Evolutionary conservation across 2,329 filamentous ascomycete species (phyloP).

Genomic region (Cladobotryum mycophilum): DNA sequence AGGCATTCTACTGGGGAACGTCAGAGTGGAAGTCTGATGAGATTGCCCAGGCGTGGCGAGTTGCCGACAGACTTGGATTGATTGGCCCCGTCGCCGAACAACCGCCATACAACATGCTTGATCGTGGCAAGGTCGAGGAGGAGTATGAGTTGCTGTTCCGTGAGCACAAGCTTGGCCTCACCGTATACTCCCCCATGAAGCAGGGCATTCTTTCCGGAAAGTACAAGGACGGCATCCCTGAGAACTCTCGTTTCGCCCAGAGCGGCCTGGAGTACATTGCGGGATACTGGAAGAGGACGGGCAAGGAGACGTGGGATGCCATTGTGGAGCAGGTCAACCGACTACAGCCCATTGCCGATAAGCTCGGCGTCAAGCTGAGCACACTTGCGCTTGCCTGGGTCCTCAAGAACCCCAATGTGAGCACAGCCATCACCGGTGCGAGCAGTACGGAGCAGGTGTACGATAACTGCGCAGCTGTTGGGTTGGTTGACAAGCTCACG

Average conservation of each 20-base stretch:
- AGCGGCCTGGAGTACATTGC: conserved; percentile 51
- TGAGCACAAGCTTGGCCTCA: conserved; percentile 54
- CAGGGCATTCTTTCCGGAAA: conserved; percentile 59
- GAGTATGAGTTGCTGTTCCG: conserved; percentile 57
- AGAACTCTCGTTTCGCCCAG: conserved; percentile 51
- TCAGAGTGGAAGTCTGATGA: conserved; percentile 62
- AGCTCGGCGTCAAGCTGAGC: conserved; percentile 52
- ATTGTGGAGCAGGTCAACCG: conserved; percentile 54
- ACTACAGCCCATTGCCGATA: conserved; percentile 57
- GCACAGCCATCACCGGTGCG: conserved; percentile 55
- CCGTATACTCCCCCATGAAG: conserved; percentile 54
- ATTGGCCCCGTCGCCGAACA: conserved; percentile 62
- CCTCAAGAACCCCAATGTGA: conserved; percentile 55
- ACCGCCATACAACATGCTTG: conserved; percentile 59
- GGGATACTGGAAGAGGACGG: conserved; percentile 45
- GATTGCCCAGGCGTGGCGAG: conserved; percentile 56
- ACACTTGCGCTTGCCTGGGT: conserved; percentile 57
- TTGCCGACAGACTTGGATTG: conserved; percentile 54
- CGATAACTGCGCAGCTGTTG: conserved; percentile 51
- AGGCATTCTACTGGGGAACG: conserved; percentile 66
- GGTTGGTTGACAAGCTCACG: conserved; percentile 49
- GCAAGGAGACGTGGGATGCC: conserved; percentile 47
- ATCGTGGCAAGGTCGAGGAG: conserved; percentile 55
- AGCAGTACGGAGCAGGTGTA: conserved; percentile 53
- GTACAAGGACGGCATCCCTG: conserved; percentile 58